phyloP scores from a whole-genome alignment of 2,329 filamentous ascomycete genomes.

The Apiospora marii region DNA sequence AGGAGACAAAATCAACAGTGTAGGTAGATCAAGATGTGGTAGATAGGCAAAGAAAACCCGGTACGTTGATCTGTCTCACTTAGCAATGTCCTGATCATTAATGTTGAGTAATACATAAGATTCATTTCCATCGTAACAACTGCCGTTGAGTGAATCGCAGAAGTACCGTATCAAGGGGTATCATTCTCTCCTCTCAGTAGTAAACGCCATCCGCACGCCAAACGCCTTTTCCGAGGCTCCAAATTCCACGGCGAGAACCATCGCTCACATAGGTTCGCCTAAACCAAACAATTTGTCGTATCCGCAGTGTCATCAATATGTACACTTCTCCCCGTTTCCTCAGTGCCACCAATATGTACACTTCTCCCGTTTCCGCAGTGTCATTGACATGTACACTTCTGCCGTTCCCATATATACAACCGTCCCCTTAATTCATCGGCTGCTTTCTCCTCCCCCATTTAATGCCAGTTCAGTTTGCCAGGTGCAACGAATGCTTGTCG shows the following conservation, averaged over 20 bases:
- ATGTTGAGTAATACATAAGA: neutral
- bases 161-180: neutral
- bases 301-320: neutral
- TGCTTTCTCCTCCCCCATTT: neutral
- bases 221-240: neutral
- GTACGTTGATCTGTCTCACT: neutral
- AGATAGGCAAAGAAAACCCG: neutral
- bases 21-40: no score
- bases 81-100: neutral
- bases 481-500: no score
- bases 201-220: neutral
- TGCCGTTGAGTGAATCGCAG: neutral
- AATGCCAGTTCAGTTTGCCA: neutral
- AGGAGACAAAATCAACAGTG: neutral
- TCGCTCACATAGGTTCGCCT: neutral
- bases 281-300: neutral
- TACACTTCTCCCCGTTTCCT: no score
- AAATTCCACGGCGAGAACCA: neutral
- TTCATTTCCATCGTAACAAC: neutral
- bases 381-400: neutral
- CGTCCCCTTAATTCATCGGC: neutral
- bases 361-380: no score
- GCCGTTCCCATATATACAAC: neutral
- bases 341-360: no score
- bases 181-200: neutral